Evolutionary conservation across 1,284 basidiomycete genomes (phyloP), one percentile per base, ranked within the genome.

Genomic region (Malassezia sp.): DNA sequence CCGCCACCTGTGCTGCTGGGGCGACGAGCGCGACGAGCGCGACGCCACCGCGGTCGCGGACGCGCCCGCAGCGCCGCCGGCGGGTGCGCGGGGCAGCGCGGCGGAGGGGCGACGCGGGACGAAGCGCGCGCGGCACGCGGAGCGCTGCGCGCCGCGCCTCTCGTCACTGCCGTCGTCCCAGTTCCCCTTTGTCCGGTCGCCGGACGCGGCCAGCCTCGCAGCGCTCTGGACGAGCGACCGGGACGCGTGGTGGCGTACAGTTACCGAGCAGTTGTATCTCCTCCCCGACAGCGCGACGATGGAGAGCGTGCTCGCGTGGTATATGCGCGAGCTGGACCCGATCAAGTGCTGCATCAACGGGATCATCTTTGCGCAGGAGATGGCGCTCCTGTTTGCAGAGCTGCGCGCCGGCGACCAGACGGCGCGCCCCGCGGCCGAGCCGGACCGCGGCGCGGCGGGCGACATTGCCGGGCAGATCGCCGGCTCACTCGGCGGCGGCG

Each of bases 1-100:
- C 1, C 56, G 49, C 2, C 57, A 60, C 33, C 51, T 53, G 5
- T 62, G 60, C 36, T 49, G 52, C 22, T 60, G 53, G 57, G 57
- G 57, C 30, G 58, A 60, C 20, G 60, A 61, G 42, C 51, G 57
- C 21, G 59, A 59, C 43, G 32, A 33, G 17, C 18, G 6, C 1
- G 38, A 5, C 7, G 10, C 9, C 21, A 9, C 17, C 3, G n/a
- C n/a, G n/a, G n/a, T n/a, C n/a, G n/a, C n/a, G n/a, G n/a, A n/a
- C n/a, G n/a, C n/a, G n/a, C n/a, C n/a, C n/a, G n/a, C n/a, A n/a
- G n/a, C n/a, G n/a, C n/a, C n/a, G n/a, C n/a, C n/a, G n/a, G n/a
- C n/a, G n/a, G n/a, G n/a, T n/a, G n/a, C n/a, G n/a, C n/a, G n/a
- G n/a, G n/a, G n/a, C n/a, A n/a, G n/a, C n/a, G n/a, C n/a, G n/a